Evolutionary conservation across 2,329 filamentous ascomycete species (phyloP), one percentile per base, ranked within the genome.

Genomic region (Orbilia ellipsospora): DNA sequence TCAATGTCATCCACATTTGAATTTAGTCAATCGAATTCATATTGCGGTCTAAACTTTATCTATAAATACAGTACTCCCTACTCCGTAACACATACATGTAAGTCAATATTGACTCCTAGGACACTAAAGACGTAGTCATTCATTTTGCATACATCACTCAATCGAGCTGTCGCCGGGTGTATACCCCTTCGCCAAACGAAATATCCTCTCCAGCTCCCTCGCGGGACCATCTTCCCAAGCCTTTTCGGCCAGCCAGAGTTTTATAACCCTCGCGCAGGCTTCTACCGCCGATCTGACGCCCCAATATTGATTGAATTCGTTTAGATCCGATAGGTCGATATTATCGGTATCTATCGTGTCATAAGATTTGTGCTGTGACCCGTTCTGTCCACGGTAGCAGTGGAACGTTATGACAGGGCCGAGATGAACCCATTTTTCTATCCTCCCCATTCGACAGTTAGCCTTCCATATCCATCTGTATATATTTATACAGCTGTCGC

Each of bases 221-320:
- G 16, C 2, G 4, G 51, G 31, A 4, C 61, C 61, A 5, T 65
- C 51, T 1, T 45, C 10, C 61, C 61, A 65, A 7, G 26, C 15
- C 1, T 4, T 36, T 6, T 20, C 8, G 15, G 5, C 13, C 61
- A 45, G 56, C 61, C 61, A 65, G 31, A 65, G 51, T 40, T 65
- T 18, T 4, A 56, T 36, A 18, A 65, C 13, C 16, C 51, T 2
- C 1, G 12, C 18, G 36, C 61, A 65, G 26, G 50, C 31, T 26
- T 55, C 61, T 4, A 65, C 50, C 6, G 61, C 50, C 7, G 61
- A 65, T 65, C 61, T 42, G 45, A 51, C 61, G 2, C 61, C 61
- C 31, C 36, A 48, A 23, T n/a, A 65, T 4, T 31, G 18, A 36
- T 65, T 56, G 18, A 65, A 65, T 12, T 48, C 40, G 10, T 56